phyloP scores from a whole-genome alignment of 768 basidiomycete genomes.

The Boletus vermiculosoides region DNA sequence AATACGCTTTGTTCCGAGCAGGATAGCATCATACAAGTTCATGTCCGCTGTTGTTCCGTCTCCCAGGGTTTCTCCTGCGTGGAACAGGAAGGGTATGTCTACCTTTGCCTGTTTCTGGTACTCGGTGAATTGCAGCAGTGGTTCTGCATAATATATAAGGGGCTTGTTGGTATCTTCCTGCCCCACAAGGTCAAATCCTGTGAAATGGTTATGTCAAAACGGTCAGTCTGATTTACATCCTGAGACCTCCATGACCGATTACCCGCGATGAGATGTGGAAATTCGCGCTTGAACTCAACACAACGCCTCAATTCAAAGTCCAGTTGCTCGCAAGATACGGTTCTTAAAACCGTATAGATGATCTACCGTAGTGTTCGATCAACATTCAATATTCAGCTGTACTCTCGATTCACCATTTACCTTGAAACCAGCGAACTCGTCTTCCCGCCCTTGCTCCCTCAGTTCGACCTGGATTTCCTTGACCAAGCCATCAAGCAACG shows the following conservation, averaged over 20 bases:
- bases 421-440: conserved; percentile 43
- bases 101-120: conserved; percentile 26
- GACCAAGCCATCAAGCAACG: conserved; percentile 36
- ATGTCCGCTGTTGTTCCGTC: conserved; percentile 45
- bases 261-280: conserved; percentile 47
- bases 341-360: conserved; percentile 42
- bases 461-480: conserved; percentile 37
- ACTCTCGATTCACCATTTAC: conserved; percentile 19
- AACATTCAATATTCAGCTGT: background rate
- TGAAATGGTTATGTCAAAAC: background rate
- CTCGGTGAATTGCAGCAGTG: conserved; percentile 39
- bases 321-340: conserved; percentile 37
- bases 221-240: no score
- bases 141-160: conserved; percentile 39
- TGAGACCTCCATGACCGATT: background rate
- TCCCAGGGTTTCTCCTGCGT: conserved; percentile 49
- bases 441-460: conserved; percentile 35
- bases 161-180: conserved; percentile 42
- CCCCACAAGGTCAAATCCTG: conserved; percentile 51
- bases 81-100: conserved; percentile 46
- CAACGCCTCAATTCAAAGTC: conserved; percentile 45
- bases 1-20: conserved; percentile 50
- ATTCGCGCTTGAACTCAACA: conserved; percentile 42
- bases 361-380: conserved; percentile 29
- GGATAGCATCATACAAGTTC: conserved; percentile 48